Base-by-base conservation (phyloP, 1,284 basidiomycete species). In the Irpex sp. region DNA sequence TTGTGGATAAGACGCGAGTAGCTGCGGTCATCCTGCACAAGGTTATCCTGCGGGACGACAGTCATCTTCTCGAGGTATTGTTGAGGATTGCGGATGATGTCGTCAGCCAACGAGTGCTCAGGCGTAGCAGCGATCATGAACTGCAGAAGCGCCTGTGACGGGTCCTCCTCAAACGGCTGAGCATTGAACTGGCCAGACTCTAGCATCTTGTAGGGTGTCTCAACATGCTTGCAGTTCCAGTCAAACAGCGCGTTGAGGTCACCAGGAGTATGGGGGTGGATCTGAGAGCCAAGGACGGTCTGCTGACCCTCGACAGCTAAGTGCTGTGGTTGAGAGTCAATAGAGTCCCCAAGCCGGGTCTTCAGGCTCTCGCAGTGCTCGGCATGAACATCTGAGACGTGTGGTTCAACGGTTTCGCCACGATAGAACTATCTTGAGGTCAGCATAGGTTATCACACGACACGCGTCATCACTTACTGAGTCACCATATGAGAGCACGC, bases 81-180 rank as follows among this genome's bases (percentile, higher is more conserved):
- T 31, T 83, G 79, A 59, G 84, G 83, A 63, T 83, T 80, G 35
- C 72, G 69, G n/a, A 79, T 68, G 31, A 93, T 83, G 26, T 85
- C 79, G 43, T 77, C 68, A 17, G 79, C 77, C 33, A 88, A 74
- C 1, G 76, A 70, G 47, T 78, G 68, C 53, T 82, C 80, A 1
- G 90, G 89, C 1, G 90, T 89, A 13, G 90, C 91, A 1, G 86
- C 84, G 47, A 86, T 78, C 82, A 93, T 92, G 79, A 93, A 93
- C 66, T 87, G 83, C 33, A 93, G 76, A 8, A 92, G 83, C 4
- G 91, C 87, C 13, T 80, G 75, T 1, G 82, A 72, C 15, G 81
- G 79, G 72, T 87, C 76, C 43, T 69, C 78, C 6, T 75, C 50
- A 60, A 60, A 68, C 62, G 43, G 67, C 64, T 35, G 61, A 2